Conservation (phyloP, 768 basidiomycete genomes). For the Boletus reticuloceps region DNA sequence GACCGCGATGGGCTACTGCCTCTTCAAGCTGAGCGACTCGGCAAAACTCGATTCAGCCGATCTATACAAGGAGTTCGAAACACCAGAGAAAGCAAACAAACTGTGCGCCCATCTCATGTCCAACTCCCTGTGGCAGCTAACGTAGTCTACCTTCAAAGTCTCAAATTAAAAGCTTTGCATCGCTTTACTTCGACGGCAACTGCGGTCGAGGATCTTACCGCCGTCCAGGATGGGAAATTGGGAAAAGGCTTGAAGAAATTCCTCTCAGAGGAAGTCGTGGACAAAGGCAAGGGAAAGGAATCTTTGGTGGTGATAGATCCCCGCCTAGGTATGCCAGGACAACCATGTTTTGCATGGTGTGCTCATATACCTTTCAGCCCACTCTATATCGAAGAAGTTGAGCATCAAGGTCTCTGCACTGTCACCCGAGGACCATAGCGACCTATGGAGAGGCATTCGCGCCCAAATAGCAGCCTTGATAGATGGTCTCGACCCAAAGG, state of each 20-base stretch:
- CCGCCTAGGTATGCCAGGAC: slow-evolving; percentile 70
- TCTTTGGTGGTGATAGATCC: slow-evolving; percentile 82
- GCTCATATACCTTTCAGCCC: slow-evolving; percentile 43
- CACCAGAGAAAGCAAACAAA: slow-evolving; percentile 87
- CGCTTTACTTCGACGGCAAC: slow-evolving; percentile 95
- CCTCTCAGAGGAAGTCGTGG: slow-evolving; percentile 78
- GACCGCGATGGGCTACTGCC: slow-evolving; percentile 93
- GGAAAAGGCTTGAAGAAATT: slow-evolving; percentile 94
- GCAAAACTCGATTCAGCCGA: slow-evolving; percentile 85
- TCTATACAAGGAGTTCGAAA: slow-evolving; percentile 90
- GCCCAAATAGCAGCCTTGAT: slow-evolving; percentile 82
- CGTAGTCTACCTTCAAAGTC: slow-evolving; percentile 42
- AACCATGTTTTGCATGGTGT: not conserved
- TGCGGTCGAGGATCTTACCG: slow-evolving; percentile 95
- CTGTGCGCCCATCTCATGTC: slow-evolving; percentile 56
- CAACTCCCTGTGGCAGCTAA: slow-evolving; percentile 10
- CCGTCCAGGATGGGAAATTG: slow-evolving; percentile 88
- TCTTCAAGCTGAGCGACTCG: slow-evolving; percentile 92
- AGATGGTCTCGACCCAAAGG: slow-evolving; percentile 89
- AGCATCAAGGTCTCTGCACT: slow-evolving; percentile 79
- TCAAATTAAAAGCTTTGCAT: slow-evolving; percentile 94
- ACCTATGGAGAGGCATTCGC: slow-evolving; percentile 96
- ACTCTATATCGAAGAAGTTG: slow-evolving; percentile 90
- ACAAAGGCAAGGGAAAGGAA: slow-evolving; percentile 91
- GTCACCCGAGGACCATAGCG: slow-evolving; percentile 56